Evolutionary conservation across 2,329 filamentous ascomycete genomes (phyloP).

Genomic region (Sporothrix curviconia): DNA sequence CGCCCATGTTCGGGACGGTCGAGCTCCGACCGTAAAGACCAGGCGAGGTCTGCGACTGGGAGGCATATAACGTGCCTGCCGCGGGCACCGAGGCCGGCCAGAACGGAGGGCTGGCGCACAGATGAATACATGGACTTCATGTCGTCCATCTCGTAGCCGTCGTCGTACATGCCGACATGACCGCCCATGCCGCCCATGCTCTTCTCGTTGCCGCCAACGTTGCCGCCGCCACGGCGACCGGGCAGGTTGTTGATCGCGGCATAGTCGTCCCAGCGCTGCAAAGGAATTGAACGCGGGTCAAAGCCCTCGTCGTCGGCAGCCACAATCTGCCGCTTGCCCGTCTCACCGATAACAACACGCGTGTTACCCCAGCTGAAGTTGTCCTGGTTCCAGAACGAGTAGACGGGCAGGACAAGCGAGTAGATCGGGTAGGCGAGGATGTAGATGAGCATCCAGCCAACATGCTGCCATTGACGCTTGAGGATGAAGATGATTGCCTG

Average conservation of each 20-base stretch:
- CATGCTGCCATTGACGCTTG: constrained; percentile 95
- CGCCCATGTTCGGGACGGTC: constrained; percentile 33
- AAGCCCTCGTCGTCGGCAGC: constrained; percentile 80
- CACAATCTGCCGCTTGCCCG: constrained; percentile 83
- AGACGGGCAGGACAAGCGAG: constrained; percentile 82
- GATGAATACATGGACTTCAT: constrained; percentile 96
- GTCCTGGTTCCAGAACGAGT: constrained; percentile 99
- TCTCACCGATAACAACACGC: constrained; percentile 91
- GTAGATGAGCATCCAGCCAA: constrained; percentile 99
- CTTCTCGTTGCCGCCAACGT: constrained; percentile 51
- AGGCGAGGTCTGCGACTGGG: constrained; percentile 68
- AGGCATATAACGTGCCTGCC: constrained; percentile 69
- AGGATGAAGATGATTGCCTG: constrained; percentile 95
- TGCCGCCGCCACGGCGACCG: constrained; percentile 70
- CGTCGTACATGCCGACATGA: constrained; percentile 56
- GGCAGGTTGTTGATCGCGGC: constrained; percentile 80
- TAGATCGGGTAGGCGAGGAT: constrained; percentile 92
- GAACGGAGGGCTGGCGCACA: constrained; percentile 77
- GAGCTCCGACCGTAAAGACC: constrained; percentile 49
- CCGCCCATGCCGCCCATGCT: constrained; percentile 27
- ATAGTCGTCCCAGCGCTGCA: constrained; percentile 97
- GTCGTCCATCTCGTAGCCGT: constrained; percentile 88
- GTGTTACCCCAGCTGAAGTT: constrained; percentile 99
- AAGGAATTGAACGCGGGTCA: constrained; percentile 84
- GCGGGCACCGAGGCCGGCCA: constrained; percentile 71